These are phyloP conservation scores for Penicillium alfredii DNA, from an alignment of 495 filamentous ascomycete genomes.

Conservation along the genomic window DNA sequence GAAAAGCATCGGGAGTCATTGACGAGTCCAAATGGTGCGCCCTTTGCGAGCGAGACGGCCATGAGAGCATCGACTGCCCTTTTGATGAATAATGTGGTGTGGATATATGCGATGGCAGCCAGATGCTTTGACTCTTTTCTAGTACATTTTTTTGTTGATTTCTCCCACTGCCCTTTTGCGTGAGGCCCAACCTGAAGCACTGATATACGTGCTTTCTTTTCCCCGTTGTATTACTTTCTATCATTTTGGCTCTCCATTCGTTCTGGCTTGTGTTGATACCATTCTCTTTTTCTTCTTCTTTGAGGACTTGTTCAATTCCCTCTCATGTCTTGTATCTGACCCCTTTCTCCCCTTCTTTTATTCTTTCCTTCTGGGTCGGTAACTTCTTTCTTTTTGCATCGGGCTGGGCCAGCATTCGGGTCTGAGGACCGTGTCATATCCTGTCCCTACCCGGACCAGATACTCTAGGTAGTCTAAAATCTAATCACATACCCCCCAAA, in stretches of 20 bases:
- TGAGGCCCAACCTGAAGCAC: conserved; percentile 7
- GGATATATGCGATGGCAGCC: conserved; percentile 10
- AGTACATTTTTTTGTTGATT: conserved; percentile 14
- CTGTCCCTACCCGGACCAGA: conserved; percentile 8
- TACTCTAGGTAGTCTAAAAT: conserved; percentile 14
- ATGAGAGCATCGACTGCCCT: conserved; percentile 92
- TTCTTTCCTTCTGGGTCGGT: conserved; percentile 4
- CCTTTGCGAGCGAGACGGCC: conserved; percentile 90
- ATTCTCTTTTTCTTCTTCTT: conserved; percentile 4
- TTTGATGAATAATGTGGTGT: conserved; percentile 70
- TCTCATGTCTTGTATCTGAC: conserved; percentile 3
- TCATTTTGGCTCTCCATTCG: conserved; percentile 10
- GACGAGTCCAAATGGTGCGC: conserved; percentile 94
- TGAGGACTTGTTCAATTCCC: conserved; percentile 3
- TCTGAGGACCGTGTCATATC: conserved; percentile 6
- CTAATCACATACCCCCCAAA: conserved; percentile 8
- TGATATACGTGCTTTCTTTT: conserved; percentile 9
- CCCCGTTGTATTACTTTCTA: conserved; percentile 9
- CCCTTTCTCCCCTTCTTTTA: conserved; percentile 2
- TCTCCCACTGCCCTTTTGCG: conserved; percentile 2
- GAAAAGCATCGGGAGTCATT: conserved; percentile 71
- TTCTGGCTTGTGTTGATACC: conserved; percentile 6
- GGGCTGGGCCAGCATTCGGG: not conserved
- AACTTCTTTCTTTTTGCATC: not conserved
- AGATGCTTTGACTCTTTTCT: conserved; percentile 11